Percentiles rank a stretch among this genome's conserved stretches.
Conservation (phyloP, 2,329 filamentous ascomycete genomes). For the Aspergillus udagawae region DNA sequence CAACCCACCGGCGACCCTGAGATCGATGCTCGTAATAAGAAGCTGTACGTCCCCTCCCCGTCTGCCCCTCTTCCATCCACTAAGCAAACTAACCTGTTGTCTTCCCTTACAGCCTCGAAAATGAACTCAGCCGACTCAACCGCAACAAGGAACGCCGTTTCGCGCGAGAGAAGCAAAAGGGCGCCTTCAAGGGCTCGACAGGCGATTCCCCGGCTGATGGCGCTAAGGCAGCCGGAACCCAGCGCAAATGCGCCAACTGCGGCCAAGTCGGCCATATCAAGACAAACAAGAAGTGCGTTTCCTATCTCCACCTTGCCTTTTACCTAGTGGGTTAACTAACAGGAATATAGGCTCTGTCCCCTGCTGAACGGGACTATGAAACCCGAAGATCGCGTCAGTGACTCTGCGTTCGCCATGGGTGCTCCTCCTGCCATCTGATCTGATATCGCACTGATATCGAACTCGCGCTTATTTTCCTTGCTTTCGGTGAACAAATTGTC, state of each 20-base stretch:
- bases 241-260: conserved; percentile 94
- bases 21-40: conserved; percentile 58
- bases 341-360: conserved; percentile 64
- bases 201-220: conserved; percentile 43
- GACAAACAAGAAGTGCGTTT: conserved; percentile 87
- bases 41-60: conserved; percentile 45
- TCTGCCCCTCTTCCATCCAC: not conserved
- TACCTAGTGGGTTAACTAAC: not conserved
- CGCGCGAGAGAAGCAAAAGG: conserved; percentile 86
- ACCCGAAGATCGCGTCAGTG: conserved; percentile 44
- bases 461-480: conserved; percentile 3
- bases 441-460: not conserved
- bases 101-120: conserved; percentile 52
- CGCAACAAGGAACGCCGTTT: conserved; percentile 88
- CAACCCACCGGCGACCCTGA: conserved; percentile 65
- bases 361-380: conserved; percentile 81
- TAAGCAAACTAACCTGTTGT: conserved; percentile 20
- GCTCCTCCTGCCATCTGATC: conserved; percentile 32
- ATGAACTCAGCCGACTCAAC: conserved; percentile 77
- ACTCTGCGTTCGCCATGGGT: conserved; percentile 47
- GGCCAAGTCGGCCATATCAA: conserved; percentile 97
- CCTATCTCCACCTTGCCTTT: conserved; percentile 10
- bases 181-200: conserved; percentile 45
- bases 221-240: conserved; percentile 60
- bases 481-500: not conserved